phyloP scores from a whole-genome alignment of 768 basidiomycete genomes.

The Leccinellum luteum region DNA sequence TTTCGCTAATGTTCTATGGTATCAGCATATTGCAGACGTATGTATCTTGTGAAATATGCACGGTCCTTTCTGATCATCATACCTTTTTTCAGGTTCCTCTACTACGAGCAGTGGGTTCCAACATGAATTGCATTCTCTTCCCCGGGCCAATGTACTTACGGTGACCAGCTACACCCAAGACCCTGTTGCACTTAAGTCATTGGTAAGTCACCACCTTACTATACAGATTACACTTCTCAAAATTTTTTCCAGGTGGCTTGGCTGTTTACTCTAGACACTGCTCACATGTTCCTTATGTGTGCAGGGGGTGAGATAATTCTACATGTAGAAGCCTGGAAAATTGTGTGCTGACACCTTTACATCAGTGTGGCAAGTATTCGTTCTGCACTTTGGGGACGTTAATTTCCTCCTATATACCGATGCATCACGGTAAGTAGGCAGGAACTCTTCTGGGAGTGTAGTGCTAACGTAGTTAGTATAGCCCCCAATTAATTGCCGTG shows the following conservation, averaged over 20 bases:
- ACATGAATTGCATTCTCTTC: neutral
- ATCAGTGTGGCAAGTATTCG: slow-evolving; percentile 23
- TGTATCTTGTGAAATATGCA: neutral
- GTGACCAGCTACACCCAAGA: slow-evolving; percentile 18
- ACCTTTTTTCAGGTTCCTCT: slow-evolving; percentile 18
- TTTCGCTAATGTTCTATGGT: slow-evolving; percentile 23
- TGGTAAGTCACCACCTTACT: slow-evolving; percentile 8
- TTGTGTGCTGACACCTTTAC: neutral
- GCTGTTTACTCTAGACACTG: slow-evolving; percentile 19
- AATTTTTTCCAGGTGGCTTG: slow-evolving; percentile 19
- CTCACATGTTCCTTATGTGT: slow-evolving; percentile 17
- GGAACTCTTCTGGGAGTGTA: neutral
- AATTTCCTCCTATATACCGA: slow-evolving; percentile 13
- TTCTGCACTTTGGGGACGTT: slow-evolving; percentile 21
- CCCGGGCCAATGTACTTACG: neutral
- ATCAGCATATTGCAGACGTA: slow-evolving; percentile 26
- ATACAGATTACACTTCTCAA: neutral
- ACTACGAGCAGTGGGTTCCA: slow-evolving; percentile 23
- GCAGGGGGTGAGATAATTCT: slow-evolving; percentile 16
- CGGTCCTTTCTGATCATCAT: neutral
- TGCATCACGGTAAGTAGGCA: slow-evolving; percentile 19
- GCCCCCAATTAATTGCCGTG: slow-evolving; percentile 21
- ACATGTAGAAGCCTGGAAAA: neutral
- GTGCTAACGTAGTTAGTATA: slow-evolving; percentile 10
- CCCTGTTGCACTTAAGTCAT: slow-evolving; percentile 7